Conservation (phyloP, 2,329 filamentous ascomycete genomes). For the Aspergillus uvarum region DNA sequence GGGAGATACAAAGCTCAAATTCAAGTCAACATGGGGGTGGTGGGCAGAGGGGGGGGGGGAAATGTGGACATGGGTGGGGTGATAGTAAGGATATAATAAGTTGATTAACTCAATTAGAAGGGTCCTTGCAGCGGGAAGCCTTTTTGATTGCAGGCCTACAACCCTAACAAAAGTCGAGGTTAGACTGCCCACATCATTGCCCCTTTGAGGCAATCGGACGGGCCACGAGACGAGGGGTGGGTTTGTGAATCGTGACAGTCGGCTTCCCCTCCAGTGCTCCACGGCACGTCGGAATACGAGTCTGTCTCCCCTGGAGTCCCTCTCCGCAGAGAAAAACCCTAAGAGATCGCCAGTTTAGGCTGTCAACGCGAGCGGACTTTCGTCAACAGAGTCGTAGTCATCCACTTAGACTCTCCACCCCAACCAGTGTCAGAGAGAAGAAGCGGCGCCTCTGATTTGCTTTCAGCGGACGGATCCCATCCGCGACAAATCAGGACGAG, state of each 20-base stretch:
- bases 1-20: not conserved
- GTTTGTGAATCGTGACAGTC: not conserved
- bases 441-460: not conserved
- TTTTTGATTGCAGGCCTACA: not conserved
- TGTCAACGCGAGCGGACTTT: not conserved
- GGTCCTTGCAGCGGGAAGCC: not conserved
- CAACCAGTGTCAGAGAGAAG: not conserved
- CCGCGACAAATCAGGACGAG: not conserved
- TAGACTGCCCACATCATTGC: not conserved
- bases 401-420: too few species aligned
- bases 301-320: too few species aligned
- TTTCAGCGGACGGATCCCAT: not conserved
- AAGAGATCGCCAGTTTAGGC: not conserved
- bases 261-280: too few species aligned
- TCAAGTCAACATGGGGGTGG: not conserved
- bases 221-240: not conserved
- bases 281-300: not conserved
- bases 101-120: not conserved
- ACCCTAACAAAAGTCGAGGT: not conserved
- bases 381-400: too few species aligned
- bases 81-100: conserved; percentile 1
- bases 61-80: conserved; percentile 5
- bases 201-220: not conserved
- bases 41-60: not conserved
- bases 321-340: not conserved